Conservation (phyloP, 2,329 filamentous ascomycete species). For the Verticillium nubilum region DNA sequence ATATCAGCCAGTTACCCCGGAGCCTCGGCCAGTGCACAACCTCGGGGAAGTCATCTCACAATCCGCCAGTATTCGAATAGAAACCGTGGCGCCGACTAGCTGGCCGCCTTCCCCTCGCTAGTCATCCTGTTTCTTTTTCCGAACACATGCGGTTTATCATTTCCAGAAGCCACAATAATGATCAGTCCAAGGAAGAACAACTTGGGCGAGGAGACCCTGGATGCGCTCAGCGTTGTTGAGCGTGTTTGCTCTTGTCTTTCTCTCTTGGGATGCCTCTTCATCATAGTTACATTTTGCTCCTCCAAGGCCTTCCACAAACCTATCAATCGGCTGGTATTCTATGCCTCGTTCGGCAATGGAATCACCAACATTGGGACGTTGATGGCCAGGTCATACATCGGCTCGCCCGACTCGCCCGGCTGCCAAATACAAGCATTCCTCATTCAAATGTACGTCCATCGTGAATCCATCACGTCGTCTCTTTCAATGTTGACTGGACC, state of each 20-base stretch:
- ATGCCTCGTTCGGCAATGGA: conserved; percentile 76
- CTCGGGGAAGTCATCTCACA: background rate
- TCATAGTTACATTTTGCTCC: conserved; percentile 64
- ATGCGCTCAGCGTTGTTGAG: conserved; percentile 57
- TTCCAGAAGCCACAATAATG: background rate
- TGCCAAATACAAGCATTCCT: conserved; percentile 74
- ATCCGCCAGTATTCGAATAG: background rate
- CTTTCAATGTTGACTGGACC: background rate
- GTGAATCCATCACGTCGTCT: conserved; percentile 7
- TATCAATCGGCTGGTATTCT: conserved; percentile 83
- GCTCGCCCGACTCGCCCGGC: conserved; percentile 38
- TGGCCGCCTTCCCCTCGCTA: background rate
- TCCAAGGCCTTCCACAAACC: conserved; percentile 72
- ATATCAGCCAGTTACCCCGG: background rate
- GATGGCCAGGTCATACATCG: conserved; percentile 59
- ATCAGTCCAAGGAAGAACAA: background rate
- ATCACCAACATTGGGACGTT: conserved; percentile 72
- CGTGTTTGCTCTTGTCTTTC: conserved; percentile 66
- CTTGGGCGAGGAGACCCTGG: conserved; percentile 30
- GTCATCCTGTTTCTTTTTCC: background rate
- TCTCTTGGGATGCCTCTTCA: conserved; percentile 63
- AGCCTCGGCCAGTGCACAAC: background rate
- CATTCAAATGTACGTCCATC: conserved; percentile 66
- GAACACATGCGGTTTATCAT: background rate
- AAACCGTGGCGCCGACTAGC: background rate